Conservation (phyloP, 345 rosid genomes). For the Pistacia vera region DNA sequence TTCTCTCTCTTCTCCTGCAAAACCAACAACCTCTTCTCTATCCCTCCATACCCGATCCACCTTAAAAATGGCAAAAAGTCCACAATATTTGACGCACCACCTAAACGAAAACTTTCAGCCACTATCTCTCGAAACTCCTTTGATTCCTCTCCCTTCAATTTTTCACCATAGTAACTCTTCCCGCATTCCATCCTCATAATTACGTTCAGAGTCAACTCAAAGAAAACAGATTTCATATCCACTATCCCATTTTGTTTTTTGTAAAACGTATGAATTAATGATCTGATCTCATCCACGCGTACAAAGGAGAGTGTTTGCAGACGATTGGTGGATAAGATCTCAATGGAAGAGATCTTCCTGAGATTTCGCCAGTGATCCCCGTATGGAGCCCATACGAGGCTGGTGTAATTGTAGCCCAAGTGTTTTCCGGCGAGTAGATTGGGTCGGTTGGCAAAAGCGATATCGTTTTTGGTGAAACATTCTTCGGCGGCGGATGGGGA, state of each 20-base stretch:
- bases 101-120: constrained; percentile 14
- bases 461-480: constrained; percentile 33
- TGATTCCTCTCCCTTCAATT: constrained; percentile 16
- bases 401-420: constrained; percentile 22
- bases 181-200: constrained; percentile 44
- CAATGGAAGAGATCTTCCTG: constrained; percentile 25
- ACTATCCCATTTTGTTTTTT: background rate
- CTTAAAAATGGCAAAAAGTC: constrained; percentile 25
- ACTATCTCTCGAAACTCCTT: constrained; percentile 27
- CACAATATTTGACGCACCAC: constrained; percentile 15
- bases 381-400: constrained; percentile 26
- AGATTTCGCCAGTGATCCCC: constrained; percentile 38
- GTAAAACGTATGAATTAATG: constrained; percentile 1
- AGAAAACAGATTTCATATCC: constrained; percentile 25
- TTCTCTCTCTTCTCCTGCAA: constrained; percentile 24
- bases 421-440: constrained; percentile 22
- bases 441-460: constrained; percentile 35
- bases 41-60: constrained; percentile 19
- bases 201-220: constrained; percentile 33
- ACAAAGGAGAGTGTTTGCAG: constrained; percentile 21
- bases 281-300: constrained; percentile 29
- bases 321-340: constrained; percentile 32
- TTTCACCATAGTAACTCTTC: constrained; percentile 30
- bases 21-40: constrained; percentile 12
- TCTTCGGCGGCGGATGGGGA: constrained; percentile 30